phyloP scores from a whole-genome alignment of 371 early-diverging fungal species.

The Lichtheimia ramosa region DNA sequence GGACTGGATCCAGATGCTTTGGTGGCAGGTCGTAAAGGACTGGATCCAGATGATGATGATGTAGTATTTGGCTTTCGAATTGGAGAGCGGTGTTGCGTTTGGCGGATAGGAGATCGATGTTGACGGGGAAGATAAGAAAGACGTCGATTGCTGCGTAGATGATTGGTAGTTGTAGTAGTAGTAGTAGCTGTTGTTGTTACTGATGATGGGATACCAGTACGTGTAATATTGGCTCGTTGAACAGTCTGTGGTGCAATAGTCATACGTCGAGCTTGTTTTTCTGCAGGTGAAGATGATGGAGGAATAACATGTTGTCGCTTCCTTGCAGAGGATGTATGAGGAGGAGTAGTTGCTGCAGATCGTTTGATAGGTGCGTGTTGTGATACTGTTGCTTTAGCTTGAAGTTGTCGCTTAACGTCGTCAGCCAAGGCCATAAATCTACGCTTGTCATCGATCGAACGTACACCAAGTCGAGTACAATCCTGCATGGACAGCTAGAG shows the following conservation, averaged over 20 bases:
- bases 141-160: constrained; percentile 1
- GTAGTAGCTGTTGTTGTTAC: not conserved
- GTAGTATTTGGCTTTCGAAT: too few species aligned
- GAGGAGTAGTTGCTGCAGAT: constrained; percentile 5
- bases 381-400: not conserved
- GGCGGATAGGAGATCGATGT: constrained; percentile 4
- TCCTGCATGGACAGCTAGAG: constrained; percentile 27
- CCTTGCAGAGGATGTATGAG: not conserved
- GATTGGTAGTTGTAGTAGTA: not conserved
- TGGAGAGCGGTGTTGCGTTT: not conserved
- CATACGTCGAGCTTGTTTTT: constrained; percentile 19
- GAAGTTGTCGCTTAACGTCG: constrained; percentile 17
- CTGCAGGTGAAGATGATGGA: constrained; percentile 4
- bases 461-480: constrained; percentile 25
- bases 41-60: too few species aligned
- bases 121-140: constrained; percentile 6
- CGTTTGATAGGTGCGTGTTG: not conserved
- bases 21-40: not conserved
- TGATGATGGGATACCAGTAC: not conserved
- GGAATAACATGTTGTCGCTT: constrained; percentile 6
- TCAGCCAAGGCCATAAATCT: constrained; percentile 28
- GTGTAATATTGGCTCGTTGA: constrained; percentile 9
- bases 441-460: constrained; percentile 29
- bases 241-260: constrained; percentile 21
- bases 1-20: not conserved